A percentile compares a stretch with the other conserved stretches of the same genome.
Evolutionary conservation across 75 land plant genomes (phyloP).

Genomic region (Isoetes taiwanensis): DNA sequence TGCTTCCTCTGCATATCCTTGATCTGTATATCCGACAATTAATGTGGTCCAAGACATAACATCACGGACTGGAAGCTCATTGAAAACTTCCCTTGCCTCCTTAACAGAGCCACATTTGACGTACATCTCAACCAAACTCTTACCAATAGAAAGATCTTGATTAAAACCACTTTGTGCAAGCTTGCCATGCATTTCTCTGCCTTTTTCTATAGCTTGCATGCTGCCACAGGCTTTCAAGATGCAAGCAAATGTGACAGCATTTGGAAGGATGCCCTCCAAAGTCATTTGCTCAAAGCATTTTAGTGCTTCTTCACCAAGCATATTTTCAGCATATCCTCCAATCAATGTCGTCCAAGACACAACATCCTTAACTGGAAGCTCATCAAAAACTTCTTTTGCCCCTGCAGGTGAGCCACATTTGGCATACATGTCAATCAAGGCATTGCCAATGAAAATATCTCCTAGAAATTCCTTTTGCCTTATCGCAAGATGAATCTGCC

Average conservation of each 20-base stretch:
- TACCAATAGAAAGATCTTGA: too few relatives aligned
- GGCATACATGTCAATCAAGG: conserved; percentile 29
- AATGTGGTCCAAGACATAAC: conserved; percentile 15
- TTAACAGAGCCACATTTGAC: conserved; percentile 10
- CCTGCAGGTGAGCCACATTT: conserved; percentile 15
- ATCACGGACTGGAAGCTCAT: conserved; percentile 1
- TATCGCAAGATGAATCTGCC: too few relatives aligned
- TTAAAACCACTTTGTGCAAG: conserved; percentile 18
- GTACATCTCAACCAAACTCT: conserved; percentile 13
- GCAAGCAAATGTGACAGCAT: conserved; percentile 9
- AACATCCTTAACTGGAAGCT: conserved; percentile 26
- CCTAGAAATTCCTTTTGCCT: conserved; percentile 10
- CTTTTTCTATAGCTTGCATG: conserved; percentile 21
- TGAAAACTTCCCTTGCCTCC: conserved; percentile 1
- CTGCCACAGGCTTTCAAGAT: conserved; percentile 27
- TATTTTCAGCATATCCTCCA: conserved; percentile 25
- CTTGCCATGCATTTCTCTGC: conserved; percentile 38
- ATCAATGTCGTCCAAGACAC: conserved; percentile 37
- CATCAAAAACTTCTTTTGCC: conserved; percentile 28
- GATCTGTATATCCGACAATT: conserved; percentile 6
- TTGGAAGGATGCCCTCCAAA: neutral
- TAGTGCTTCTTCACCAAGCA: conserved; percentile 10
- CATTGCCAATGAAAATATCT: conserved; percentile 21
- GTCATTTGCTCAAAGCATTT: conserved; percentile 2
- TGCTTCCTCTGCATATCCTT: conserved; percentile 5